phyloP scores from a whole-genome alignment of 352 stramenopile species.

The Pilasporangium apinafurcum region DNA sequence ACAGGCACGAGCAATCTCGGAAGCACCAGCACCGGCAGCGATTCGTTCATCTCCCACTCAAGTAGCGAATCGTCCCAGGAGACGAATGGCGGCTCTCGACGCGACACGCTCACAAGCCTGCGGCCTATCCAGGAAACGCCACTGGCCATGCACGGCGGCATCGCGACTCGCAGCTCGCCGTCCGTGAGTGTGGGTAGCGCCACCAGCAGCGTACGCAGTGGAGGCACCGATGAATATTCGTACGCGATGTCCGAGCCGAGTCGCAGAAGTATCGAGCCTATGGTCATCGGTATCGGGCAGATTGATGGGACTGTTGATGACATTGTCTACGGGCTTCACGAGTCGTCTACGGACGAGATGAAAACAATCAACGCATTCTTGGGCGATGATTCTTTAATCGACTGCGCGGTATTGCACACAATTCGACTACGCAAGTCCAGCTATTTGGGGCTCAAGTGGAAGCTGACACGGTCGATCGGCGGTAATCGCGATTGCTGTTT shows the following conservation, averaged over 20 bases:
- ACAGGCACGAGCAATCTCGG: no score
- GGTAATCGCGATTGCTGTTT: constrained; percentile 72
- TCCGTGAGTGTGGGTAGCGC: constrained; percentile 6
- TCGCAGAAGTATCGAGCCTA: constrained; percentile 36
- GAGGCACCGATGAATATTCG: constrained; percentile 10
- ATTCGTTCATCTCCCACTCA: constrained; percentile 10
- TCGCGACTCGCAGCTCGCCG: constrained; percentile 7
- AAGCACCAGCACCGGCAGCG: background rate
- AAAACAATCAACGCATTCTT: constrained; percentile 48
- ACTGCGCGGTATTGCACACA: constrained; percentile 55
- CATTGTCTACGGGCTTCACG: constrained; percentile 41
- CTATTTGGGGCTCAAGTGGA: constrained; percentile 73
- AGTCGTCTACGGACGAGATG: constrained; percentile 49
- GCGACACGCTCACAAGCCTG: no score
- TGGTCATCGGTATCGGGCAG: constrained; percentile 39
- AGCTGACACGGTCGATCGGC: constrained; percentile 54
- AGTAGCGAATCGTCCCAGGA: constrained; percentile 13
- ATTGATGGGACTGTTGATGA: constrained; percentile 44
- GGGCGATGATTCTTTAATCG: constrained; percentile 50
- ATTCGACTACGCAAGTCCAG: constrained; percentile 42
- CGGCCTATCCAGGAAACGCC: no score
- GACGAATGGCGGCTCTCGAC: constrained; percentile 2
- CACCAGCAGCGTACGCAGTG: constrained; percentile 1
- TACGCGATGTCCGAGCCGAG: no score
- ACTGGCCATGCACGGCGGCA: background rate